Base-by-base conservation (phyloP, 2,329 filamentous ascomycete species). In the Calcarisporium arbuscula region DNA sequence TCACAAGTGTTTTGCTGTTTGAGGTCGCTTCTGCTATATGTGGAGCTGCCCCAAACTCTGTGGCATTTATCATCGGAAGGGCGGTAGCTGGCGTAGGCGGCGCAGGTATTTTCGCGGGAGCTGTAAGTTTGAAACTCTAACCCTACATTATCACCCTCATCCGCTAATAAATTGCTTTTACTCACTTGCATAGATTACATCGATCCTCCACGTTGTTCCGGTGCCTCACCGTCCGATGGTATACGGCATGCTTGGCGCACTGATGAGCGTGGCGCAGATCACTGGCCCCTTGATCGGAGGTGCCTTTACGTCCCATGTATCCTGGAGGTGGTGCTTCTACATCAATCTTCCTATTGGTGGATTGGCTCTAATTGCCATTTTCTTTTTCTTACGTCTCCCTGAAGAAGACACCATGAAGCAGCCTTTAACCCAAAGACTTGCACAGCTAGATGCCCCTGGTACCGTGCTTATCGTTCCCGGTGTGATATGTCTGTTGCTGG, bases 101-200 rank as follows among this genome's bases (percentile, higher is more conserved):
- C 5, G 67, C 68, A 8, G 69, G 68, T 37, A 70, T 74, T 45
- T 72, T 73, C 46, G 64, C 68, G 0, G 70, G 70, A 15, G 64
- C 34, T 12, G 43, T 44, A 32, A 39, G 41, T 38, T n/a, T 22
- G 18, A 23, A 6, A 11, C 28, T 9, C n/a, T 19, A 64, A 32
- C 64, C 68, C 53, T 58, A 72, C 44, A 65, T 71, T 45, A 67
- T 72, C 60, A 64, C 70, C 8, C 7, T 11, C 11, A 8, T 16
- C 27, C 20, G 31, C 31, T 33, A 31, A 31, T 17, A 25, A 25
- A 25, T 9, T 9, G 14, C 17, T 12, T 5, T 19, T 15, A 16
- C 16, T 8, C 21, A 15, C 15, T 14, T 9, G 7, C 12, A 12
- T 18, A 40, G 38, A 40, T 40, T n/a, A 19, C 32, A 9, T 36